Evolutionary conservation across 1,284 basidiomycete genomes (phyloP).

Genomic region (Cryptococcus depauperatus): DNA sequence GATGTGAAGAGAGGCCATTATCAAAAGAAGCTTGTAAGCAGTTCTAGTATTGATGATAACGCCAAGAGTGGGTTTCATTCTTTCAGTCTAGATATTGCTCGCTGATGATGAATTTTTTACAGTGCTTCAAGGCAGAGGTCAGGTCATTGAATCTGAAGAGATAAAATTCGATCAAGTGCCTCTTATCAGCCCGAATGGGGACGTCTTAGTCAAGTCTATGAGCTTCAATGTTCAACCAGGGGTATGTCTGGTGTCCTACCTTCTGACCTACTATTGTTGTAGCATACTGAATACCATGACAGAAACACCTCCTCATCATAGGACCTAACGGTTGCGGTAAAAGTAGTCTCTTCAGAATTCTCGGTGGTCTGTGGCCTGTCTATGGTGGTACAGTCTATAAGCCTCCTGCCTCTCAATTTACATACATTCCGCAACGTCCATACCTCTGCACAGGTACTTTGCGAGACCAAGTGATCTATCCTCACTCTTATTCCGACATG

Average conservation of each 20-base stretch:
- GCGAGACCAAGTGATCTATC: slow-evolving; percentile 77
- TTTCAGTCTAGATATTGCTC: neutral
- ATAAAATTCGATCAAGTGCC: slow-evolving; percentile 90
- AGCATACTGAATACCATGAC: neutral
- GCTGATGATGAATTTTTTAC: slow-evolving; percentile 8
- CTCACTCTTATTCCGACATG: slow-evolving; percentile 63
- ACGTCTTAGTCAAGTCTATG: slow-evolving; percentile 73
- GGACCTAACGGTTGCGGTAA: slow-evolving; percentile 88
- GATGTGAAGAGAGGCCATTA: slow-evolving; percentile 78
- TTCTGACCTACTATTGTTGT: neutral
- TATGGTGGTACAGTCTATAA: slow-evolving; percentile 93
- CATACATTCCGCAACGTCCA: slow-evolving; percentile 91
- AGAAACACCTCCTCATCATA: slow-evolving; percentile 85
- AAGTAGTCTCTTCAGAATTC: slow-evolving; percentile 83
- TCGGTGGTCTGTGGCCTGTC: slow-evolving; percentile 95
- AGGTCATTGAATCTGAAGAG: slow-evolving; percentile 66
- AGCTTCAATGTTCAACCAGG: slow-evolving; percentile 86
- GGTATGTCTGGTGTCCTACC: too few relatives aligned
- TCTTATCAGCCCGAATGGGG: slow-evolving; percentile 92
- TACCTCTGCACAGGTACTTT: slow-evolving; percentile 89
- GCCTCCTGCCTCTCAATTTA: slow-evolving; percentile 79
- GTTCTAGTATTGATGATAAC: slow-evolving; percentile 68
- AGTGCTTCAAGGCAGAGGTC: slow-evolving; percentile 75
- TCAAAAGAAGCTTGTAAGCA: slow-evolving; percentile 77
- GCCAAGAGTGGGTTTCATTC: slow-evolving; percentile 56